Conservation (phyloP, 73 alveolate species). For the Paramecium primaurelia region DNA sequence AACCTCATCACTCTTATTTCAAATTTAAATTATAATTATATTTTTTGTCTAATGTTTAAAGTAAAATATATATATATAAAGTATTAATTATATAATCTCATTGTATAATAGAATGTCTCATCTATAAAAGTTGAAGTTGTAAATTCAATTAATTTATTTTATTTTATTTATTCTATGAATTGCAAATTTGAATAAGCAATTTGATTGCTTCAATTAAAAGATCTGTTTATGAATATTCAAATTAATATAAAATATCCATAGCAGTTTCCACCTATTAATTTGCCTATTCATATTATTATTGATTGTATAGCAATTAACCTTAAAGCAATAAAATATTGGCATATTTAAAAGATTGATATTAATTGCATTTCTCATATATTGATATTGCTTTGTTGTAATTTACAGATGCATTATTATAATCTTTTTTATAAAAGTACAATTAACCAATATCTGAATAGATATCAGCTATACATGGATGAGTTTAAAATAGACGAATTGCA, state of each 20-base stretch:
- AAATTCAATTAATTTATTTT: neutral
- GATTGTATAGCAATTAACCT: neutral
- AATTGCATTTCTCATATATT: neutral
- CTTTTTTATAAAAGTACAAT: neutral
- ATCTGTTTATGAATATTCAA: neutral
- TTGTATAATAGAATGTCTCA: neutral
- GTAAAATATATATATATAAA: neutral
- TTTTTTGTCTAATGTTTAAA: neutral
- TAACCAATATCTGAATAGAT: constrained; percentile 19
- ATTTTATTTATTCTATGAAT: neutral
- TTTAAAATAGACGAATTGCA: neutral
- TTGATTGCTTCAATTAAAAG: neutral
- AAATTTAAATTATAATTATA: neutral
- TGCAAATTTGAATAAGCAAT: neutral
- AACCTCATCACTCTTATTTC: neutral
- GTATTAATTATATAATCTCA: neutral
- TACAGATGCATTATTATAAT: neutral
- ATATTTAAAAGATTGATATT: neutral
- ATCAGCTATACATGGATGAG: neutral
- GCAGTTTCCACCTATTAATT: neutral
- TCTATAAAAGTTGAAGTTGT: neutral
- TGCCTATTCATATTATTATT: neutral
- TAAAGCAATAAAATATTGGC: neutral
- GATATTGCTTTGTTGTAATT: neutral
- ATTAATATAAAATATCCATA: neutral